phyloP scores from a whole-genome alignment of 2,329 filamentous ascomycete species.

The Sclerotiophoma versabilis region DNA sequence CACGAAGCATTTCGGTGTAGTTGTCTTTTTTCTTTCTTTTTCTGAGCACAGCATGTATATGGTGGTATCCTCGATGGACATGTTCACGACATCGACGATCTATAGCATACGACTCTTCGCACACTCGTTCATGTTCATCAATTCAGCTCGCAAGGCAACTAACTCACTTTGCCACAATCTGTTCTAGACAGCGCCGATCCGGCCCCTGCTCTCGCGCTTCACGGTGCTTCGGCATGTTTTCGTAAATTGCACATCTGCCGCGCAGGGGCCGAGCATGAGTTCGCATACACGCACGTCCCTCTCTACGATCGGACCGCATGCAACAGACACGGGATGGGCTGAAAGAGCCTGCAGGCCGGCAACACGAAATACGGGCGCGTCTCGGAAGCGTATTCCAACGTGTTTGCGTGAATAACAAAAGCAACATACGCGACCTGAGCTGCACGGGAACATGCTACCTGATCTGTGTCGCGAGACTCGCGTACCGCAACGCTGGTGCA shows the following conservation, averaged over 20 bases:
- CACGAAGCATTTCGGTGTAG: neutral
- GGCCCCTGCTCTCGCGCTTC: neutral
- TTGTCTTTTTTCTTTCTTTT: neutral
- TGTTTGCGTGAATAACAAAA: neutral
- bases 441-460: too few relatives aligned
- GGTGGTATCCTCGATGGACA: neutral
- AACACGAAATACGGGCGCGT: conserved; percentile 1
- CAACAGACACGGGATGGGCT: neutral
- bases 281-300: conserved; percentile 11
- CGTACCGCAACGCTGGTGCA: conserved; percentile 3
- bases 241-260: conserved; percentile 10
- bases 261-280: conserved; percentile 12
- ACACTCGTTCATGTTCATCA: neutral
- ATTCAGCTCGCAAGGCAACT: too few relatives aligned
- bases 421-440: too few relatives aligned
- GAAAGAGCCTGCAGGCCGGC: neutral
- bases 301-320: neutral
- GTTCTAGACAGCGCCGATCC: conserved; percentile 2
- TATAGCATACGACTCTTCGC: neutral
- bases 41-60: conserved; percentile 1
- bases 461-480: neutral
- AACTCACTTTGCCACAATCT: too few relatives aligned
- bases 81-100: neutral
- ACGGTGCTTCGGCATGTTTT: neutral
- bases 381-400: conserved; percentile 8